phyloP scores from a whole-genome alignment of 2,329 filamentous ascomycete species.

The Incumbomyces delicatus region DNA sequence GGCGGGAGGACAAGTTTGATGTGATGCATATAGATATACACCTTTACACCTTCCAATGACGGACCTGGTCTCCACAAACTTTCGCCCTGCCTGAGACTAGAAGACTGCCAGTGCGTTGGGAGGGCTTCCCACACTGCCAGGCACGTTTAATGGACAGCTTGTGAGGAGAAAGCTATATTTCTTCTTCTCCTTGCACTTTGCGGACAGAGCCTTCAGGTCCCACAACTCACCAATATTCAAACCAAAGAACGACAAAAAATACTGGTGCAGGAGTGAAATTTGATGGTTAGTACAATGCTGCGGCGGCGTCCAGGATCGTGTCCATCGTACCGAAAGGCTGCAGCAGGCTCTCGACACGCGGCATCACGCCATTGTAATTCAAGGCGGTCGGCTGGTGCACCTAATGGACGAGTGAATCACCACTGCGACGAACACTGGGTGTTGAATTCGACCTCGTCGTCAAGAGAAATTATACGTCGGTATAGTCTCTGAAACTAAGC shows the following conservation, averaged over 20 bases:
- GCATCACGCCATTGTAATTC: slow-evolving; percentile 34
- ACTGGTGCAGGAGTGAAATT: slow-evolving; percentile 30
- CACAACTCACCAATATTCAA: slow-evolving; percentile 38
- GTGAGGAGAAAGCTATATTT: slow-evolving; percentile 35
- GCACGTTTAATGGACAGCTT: slow-evolving; percentile 33
- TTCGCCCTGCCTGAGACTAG: slow-evolving; percentile 12
- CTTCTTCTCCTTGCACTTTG: slow-evolving; percentile 27
- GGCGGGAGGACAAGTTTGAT: slow-evolving; percentile 89
- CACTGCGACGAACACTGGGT: slow-evolving; percentile 41
- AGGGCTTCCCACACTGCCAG: slow-evolving; percentile 34
- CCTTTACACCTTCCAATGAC: too few relatives aligned
- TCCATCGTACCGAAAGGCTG: slow-evolving; percentile 2
- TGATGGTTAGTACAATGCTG: slow-evolving; percentile 26
- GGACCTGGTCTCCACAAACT: not conserved
- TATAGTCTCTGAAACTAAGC: slow-evolving; percentile 8
- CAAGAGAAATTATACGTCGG: slow-evolving; percentile 28
- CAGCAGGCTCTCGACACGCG: slow-evolving; percentile 21
- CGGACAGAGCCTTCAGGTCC: slow-evolving; percentile 32
- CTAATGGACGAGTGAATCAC: slow-evolving; percentile 42
- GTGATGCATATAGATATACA: slow-evolving; percentile 37
- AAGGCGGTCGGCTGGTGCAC: slow-evolving; percentile 28
- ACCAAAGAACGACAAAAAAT: slow-evolving; percentile 34
- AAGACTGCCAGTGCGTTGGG: slow-evolving; percentile 38
- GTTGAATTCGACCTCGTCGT: slow-evolving; percentile 39
- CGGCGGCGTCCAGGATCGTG: slow-evolving; percentile 24